A percentile compares a stretch with the other conserved stretches of the same genome.
These are phyloP conservation scores for Perilla frutescens DNA, from an alignment of 257 asterid genomes.

Conservation along the genomic window DNA sequence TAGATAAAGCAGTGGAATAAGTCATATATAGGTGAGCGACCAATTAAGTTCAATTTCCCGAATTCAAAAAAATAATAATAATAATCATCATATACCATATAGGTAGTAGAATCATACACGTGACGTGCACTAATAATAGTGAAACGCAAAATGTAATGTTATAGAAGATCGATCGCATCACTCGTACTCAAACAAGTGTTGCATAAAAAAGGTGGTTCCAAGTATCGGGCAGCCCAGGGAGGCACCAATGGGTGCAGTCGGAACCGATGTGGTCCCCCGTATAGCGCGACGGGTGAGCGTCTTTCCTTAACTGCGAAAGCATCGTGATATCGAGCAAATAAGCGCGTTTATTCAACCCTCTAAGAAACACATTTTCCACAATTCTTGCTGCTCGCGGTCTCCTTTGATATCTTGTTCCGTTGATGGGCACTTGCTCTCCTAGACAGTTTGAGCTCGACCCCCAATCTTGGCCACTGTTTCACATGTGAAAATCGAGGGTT, in stretches of 20 bases:
- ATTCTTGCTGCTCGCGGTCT: slow-evolving; percentile 35
- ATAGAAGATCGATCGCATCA: no score
- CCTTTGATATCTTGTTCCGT: slow-evolving; percentile 44
- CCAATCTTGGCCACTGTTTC: slow-evolving; percentile 32
- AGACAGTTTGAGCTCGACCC: slow-evolving; percentile 24
- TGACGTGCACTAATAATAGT: no score
- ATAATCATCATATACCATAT: no score
- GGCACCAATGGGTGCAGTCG: slow-evolving; percentile 64
- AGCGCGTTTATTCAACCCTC: slow-evolving; percentile 37
- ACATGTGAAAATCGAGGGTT: background rate
- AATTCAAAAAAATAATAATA: no score
- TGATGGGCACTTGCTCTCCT: slow-evolving; percentile 30
- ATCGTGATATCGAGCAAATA: slow-evolving; percentile 50
- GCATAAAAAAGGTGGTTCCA: slow-evolving; percentile 68
- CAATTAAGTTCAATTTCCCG: no score
- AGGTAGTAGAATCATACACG: no score
- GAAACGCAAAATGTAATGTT: no score
- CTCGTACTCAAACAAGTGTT: slow-evolving; percentile 13
- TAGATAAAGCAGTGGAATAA: no score
- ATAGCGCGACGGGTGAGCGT: slow-evolving; percentile 60
- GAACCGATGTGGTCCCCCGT: slow-evolving; percentile 32
- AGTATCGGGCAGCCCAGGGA: slow-evolving; percentile 61
- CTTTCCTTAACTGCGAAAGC: slow-evolving; percentile 51
- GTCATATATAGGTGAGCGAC: no score
- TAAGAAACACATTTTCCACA: slow-evolving; percentile 35